Base-by-base conservation (phyloP, 148 eudicot genomes). In the Vaccinium darrowii region DNA sequence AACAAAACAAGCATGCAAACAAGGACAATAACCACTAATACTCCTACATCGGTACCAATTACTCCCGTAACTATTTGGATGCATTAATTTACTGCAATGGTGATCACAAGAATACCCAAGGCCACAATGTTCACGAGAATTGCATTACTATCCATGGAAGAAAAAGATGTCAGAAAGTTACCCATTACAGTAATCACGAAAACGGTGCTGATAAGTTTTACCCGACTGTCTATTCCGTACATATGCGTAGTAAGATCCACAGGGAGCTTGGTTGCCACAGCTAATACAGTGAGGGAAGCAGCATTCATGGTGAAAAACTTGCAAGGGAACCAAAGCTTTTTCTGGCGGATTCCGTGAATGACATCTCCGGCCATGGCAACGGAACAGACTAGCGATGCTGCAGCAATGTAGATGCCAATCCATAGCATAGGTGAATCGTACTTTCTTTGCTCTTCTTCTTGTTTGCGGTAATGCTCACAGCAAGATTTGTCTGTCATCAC, bases 361-460 rank as follows among this genome's bases (percentile, higher is more conserved):
- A 69, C 79, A 50, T 84, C 89, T 0, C 43, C 43, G 1, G 78
- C 77, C 75, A 84, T 63, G 23, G 86, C 84, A 10, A 84, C 23
- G 56, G 43, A 56, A 33, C 89, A 87, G 1, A 56, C 47, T 63
- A 81, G 27, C 14, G 89, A 87, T 51, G 86, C 86, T 65, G 81
- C 81, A 19, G 89, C 89, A 12, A 84, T 79, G 47, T 87, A 87
- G 8, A 62, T 18, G 12, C 86, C 86, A n/a, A 87, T 87, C 86
- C 84, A 87, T 39, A 82, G 77, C 82, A 87, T 76, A 36, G 89
- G 84, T 36, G 39, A 36, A 1, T 36, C 39, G 39, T 36, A 36
- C 39, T 36, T 36, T 1, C 1, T 2, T 36, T 36, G 1, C 39
- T 36, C 0, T 36, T 36, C 4, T 36, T 39, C 1, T 1, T 30